A percentile compares a stretch with the other conserved stretches of the same genome.
Conservation (phyloP, 345 rosid species). For the Erodium maritimum region DNA sequence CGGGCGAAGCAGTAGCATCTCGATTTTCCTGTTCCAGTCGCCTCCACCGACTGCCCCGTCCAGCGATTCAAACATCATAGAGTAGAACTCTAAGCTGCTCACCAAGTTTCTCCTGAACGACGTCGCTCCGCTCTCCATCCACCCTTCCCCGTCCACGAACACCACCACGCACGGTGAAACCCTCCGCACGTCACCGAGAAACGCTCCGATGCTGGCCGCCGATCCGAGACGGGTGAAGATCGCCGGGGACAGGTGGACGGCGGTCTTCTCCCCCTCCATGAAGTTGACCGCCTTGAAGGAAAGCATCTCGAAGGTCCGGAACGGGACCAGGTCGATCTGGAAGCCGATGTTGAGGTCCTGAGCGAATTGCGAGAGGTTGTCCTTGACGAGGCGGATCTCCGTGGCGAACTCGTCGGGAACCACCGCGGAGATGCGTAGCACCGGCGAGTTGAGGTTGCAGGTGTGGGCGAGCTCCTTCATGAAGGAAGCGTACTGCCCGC, state of each 20-base stretch:
- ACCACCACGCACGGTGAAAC: conserved; percentile 55
- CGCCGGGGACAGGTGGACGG: conserved; percentile 50
- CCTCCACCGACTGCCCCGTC: conserved; percentile 49
- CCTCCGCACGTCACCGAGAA: conserved; percentile 42
- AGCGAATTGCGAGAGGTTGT: conserved; percentile 68
- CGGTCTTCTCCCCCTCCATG: conserved; percentile 55
- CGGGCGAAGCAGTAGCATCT: conserved; percentile 42
- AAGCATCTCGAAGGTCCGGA: conserved; percentile 56
- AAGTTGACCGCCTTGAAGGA: conserved; percentile 64
- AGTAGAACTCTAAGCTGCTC: conserved; percentile 52
- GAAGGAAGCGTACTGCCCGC: conserved; percentile 84
- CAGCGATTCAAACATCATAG: conserved; percentile 69
- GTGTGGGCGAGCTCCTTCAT: conserved; percentile 53
- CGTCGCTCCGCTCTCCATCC: conserved; percentile 37
- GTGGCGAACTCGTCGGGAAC: conserved; percentile 58
- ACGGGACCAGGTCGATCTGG: conserved; percentile 59
- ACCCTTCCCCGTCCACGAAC: conserved; percentile 58
- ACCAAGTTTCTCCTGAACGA: conserved; percentile 71
- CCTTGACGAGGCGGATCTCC: conserved; percentile 62
- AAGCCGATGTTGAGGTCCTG: conserved; percentile 60
- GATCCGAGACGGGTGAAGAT: conserved; percentile 50
- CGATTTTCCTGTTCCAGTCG: conserved; percentile 63
- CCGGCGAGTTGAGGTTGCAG: conserved; percentile 23
- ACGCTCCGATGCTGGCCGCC: conserved; percentile 23
- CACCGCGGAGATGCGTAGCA: conserved; percentile 67